phyloP scores from a whole-genome alignment of 805 yeast species.

The Lipomyces yamanashiensis region DNA sequence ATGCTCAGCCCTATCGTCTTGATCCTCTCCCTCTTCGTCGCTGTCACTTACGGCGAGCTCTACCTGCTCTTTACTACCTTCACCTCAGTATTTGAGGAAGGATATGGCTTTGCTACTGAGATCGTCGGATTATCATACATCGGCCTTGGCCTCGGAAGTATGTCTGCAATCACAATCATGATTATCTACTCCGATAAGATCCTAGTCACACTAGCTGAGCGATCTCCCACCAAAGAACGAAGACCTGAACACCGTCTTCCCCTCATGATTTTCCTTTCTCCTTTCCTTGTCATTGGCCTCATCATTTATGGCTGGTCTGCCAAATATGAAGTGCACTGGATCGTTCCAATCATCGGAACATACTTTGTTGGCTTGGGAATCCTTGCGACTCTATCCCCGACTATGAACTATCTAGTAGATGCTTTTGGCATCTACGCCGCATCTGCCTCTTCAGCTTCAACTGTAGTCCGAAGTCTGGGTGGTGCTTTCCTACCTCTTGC shows the following conservation, averaged over 20 bases:
- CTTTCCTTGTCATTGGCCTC: conserved; percentile 61
- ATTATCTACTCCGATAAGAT: conserved; percentile 51
- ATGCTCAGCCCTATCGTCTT: conserved; percentile 65
- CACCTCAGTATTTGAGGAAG: conserved; percentile 54
- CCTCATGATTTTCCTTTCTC: conserved; percentile 54
- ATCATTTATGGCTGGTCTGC: conserved; percentile 76
- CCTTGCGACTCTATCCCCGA: conserved; percentile 64
- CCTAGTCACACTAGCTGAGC: conserved; percentile 47
- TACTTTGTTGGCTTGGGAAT: conserved; percentile 63
- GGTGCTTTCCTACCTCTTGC: conserved; percentile 73
- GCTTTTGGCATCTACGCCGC: conserved; percentile 73
- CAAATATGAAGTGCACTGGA: conserved; percentile 58
- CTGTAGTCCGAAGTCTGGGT: conserved; percentile 66
- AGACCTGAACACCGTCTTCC: conserved; percentile 68
- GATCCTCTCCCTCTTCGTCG: conserved; percentile 66
- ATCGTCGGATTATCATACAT: conserved; percentile 63
- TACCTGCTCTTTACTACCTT: conserved; percentile 62
- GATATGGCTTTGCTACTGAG: conserved; percentile 51
- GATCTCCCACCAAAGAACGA: conserved; percentile 57
- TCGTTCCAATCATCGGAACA: conserved; percentile 66
- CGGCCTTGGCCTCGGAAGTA: conserved; percentile 60
- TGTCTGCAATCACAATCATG: conserved; percentile 56
- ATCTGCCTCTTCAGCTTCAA: conserved; percentile 69
- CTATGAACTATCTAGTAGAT: conserved; percentile 71
- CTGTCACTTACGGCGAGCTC: conserved; percentile 68